phyloP scores from a whole-genome alignment of 805 yeast genomes.

The Nakazawaea laoshanensis region DNA sequence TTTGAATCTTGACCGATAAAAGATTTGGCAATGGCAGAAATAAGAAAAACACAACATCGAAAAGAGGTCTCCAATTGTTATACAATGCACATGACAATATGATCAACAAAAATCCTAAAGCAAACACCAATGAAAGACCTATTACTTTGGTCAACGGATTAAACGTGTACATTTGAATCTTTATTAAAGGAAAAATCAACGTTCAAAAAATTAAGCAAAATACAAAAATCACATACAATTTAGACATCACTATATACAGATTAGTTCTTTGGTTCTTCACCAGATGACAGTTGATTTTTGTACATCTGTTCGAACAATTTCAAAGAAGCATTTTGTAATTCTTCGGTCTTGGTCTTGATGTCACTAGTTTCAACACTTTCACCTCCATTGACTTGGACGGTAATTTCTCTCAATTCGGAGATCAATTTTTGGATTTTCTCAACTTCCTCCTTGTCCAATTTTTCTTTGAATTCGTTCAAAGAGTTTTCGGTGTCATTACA shows the following conservation, averaged over 20 bases:
- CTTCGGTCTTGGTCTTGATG: conserved; percentile 67
- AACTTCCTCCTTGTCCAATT: conserved; percentile 39
- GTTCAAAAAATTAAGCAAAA: not conserved
- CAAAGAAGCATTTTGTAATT: conserved; percentile 66
- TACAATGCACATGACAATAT: conserved; percentile 81
- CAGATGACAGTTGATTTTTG: conserved; percentile 23
- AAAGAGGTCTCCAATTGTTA: conserved; percentile 85
- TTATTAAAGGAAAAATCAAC: not conserved
- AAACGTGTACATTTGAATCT: conserved; percentile 6
- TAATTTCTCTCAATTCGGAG: conserved; percentile 52
- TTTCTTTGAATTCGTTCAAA: conserved; percentile 64
- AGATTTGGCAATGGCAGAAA: conserved; percentile 28
- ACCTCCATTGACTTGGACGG: conserved; percentile 50
- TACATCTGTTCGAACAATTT: conserved; percentile 69
- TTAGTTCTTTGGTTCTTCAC: conserved; percentile 16
- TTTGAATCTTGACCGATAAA: conserved; percentile 16
- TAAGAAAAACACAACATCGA: conserved; percentile 36
- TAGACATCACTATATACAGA: not conserved
- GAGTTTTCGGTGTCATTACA: conserved; percentile 88
- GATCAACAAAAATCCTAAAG: conserved; percentile 84
- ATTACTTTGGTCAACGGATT: conserved; percentile 71
- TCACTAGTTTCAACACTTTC: conserved; percentile 41
- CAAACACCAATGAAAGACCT: conserved; percentile 64
- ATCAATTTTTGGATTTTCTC: conserved; percentile 45
- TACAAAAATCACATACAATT: not conserved